These are phyloP conservation scores for Casuarina glauca DNA, from an alignment of 306 rosid genomes.

Conservation along the genomic window DNA sequence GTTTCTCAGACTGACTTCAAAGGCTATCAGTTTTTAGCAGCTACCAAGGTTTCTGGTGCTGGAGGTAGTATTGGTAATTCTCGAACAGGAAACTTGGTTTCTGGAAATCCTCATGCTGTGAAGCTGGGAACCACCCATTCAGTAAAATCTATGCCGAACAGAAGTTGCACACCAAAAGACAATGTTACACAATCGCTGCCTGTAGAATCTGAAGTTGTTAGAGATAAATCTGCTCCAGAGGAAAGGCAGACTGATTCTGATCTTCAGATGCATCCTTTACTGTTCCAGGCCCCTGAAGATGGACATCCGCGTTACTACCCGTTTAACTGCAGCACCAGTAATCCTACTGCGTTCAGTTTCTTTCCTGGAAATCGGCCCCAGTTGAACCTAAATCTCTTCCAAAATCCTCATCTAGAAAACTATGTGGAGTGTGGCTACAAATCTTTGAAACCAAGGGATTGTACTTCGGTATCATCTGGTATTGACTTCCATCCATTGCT, in stretches of 20 bases:
- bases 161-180: slow-evolving; percentile 27
- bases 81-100: slow-evolving; percentile 34
- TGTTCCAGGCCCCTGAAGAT: slow-evolving; percentile 76
- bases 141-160: slow-evolving; percentile 31
- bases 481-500: slow-evolving; percentile 95
- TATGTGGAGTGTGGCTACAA: slow-evolving; percentile 41
- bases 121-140: slow-evolving; percentile 29
- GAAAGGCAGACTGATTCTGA: slow-evolving; percentile 54
- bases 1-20: slow-evolving; percentile 77
- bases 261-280: slow-evolving; percentile 93
- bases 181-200: slow-evolving; percentile 26
- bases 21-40: slow-evolving; percentile 50
- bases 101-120: slow-evolving; percentile 48
- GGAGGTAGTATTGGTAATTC: slow-evolving; percentile 41
- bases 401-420: slow-evolving; percentile 63
- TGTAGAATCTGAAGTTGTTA: slow-evolving; percentile 43
- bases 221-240: slow-evolving; percentile 44
- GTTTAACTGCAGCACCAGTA: slow-evolving; percentile 47
- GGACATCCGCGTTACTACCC: slow-evolving; percentile 58
- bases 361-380: slow-evolving; percentile 73
- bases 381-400: slow-evolving; percentile 68
- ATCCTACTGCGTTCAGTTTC: slow-evolving; percentile 62
- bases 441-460: slow-evolving; percentile 51
- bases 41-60: slow-evolving; percentile 43
- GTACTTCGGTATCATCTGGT: slow-evolving; percentile 48